Base-by-base conservation (phyloP, 441 rosid species). In the Melastoma candidum region DNA sequence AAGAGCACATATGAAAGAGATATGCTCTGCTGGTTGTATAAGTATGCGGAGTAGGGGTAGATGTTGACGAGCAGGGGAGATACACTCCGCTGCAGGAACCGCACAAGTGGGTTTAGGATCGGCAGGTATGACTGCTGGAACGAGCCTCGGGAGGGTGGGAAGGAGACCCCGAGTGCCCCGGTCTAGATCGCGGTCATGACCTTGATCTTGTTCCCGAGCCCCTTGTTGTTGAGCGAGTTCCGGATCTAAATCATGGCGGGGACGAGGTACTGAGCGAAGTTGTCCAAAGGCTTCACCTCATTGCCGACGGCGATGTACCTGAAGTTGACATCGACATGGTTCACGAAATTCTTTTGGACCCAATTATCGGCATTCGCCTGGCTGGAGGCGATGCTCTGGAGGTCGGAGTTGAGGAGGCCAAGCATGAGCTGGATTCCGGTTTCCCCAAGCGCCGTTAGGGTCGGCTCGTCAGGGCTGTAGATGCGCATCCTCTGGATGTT, bases 241-340 rank as follows among this genome's bases (percentile, higher is more conserved):
- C 24, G 57, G n/a, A 71, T n/a, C 29, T 69, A 71, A 48, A 54
- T 63, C 71, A 77, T 68, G 14, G 76, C 76, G 0, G 68, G 71
- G 43, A 66, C 63, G 1, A 75, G 71, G 44, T 43, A 71, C 39
- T 41, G 76, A 0, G 76, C 74, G 7, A 0, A 58, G 1, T 14
- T 2, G 58, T 63, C 48, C 1, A 52, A 39, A 1, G 73, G 64
- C n/a, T 64, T 25, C 10, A 72, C 65, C 61, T 82, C 88, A 4
- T 82, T 82, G 4, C 88, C 85, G 0, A 82, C 85, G 0, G 79
- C 61, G 13, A 79, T 71, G 70, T 79, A 82, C 14, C 71, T 73
- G 70, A 82, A 76, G 5, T 50, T 64, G 12, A 79, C 83, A 26
- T 58, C 27, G 2, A 54, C 71, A 26, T 64, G 62, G 71, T 55